These are phyloP conservation scores for Pseudocercospora vitis DNA, from an alignment of 2,329 filamentous ascomycete genomes.

Conservation along the genomic window DNA sequence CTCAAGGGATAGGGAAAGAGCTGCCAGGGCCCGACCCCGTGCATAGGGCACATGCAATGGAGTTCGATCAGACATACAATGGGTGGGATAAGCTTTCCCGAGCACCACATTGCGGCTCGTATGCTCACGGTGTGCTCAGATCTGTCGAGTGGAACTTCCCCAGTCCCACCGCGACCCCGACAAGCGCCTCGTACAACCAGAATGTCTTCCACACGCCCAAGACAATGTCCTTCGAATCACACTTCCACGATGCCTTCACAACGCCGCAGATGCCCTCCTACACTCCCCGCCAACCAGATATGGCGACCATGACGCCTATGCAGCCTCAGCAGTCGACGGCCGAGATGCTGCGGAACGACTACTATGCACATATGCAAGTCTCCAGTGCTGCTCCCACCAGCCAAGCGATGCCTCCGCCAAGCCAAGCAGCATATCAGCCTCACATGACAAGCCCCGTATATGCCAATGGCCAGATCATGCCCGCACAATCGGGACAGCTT, in stretches of 20 bases:
- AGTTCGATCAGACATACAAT: slow-evolving; percentile 28
- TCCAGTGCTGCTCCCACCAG: slow-evolving; percentile 13
- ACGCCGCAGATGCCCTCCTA: slow-evolving; percentile 49
- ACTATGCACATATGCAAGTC: slow-evolving; percentile 31
- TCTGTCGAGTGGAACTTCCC: slow-evolving; percentile 51
- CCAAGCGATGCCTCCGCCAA: slow-evolving; percentile 23
- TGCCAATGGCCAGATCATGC: slow-evolving; percentile 12
- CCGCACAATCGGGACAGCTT: slow-evolving; percentile 19
- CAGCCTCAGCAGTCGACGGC: slow-evolving; percentile 30
- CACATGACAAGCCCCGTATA: slow-evolving; percentile 24
- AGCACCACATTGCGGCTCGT: slow-evolving; percentile 14
- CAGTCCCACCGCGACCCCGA: slow-evolving; percentile 52
- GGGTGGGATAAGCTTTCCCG: slow-evolving; percentile 18
- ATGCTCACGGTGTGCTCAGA: slow-evolving; percentile 32
- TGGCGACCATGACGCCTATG: slow-evolving; percentile 31
- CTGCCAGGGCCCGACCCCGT: slow-evolving; percentile 17
- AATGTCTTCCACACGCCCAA: slow-evolving; percentile 49
- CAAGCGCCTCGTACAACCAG: slow-evolving; percentile 40
- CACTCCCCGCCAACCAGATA: slow-evolving; percentile 35
- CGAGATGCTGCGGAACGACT: slow-evolving; percentile 31
- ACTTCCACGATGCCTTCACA: slow-evolving; percentile 53
- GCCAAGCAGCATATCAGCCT: slow-evolving; percentile 15
- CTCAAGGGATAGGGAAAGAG: slow-evolving; percentile 15
- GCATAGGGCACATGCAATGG: slow-evolving; percentile 25
- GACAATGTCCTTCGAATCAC: slow-evolving; percentile 43